A percentile compares a stretch with the other conserved stretches of the same genome.
Evolutionary conservation across 768 basidiomycete species (phyloP).

Genomic region (Rickenella mellea): DNA sequence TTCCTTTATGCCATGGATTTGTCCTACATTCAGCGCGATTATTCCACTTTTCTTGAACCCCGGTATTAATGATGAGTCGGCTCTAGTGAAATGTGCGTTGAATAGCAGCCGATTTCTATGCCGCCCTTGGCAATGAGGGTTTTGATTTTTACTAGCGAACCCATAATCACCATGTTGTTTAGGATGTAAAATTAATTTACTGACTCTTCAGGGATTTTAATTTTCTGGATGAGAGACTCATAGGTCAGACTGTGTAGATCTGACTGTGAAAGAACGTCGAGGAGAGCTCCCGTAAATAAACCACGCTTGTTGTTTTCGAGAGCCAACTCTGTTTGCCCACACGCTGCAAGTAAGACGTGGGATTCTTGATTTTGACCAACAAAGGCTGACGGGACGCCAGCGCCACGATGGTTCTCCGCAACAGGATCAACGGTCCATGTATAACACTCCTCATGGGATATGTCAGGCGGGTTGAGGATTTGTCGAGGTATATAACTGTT

Average conservation of each 20-base stretch:
- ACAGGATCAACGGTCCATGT: too few relatives aligned
- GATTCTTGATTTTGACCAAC: too few relatives aligned
- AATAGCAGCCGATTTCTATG: conserved; percentile 16
- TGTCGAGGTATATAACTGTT: too few relatives aligned
- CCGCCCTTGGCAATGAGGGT: conserved; percentile 20
- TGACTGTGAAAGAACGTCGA: conserved; percentile 6
- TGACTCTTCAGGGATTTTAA: too few relatives aligned
- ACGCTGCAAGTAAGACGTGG: conserved; percentile 14
- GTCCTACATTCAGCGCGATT: conserved; percentile 15
- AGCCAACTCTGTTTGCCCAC: conserved; percentile 7
- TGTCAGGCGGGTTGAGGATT: too few relatives aligned
- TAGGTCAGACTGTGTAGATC: conserved; percentile 16
- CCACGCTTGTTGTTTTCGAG: conserved; percentile 14
- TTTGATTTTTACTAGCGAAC: conserved; percentile 13
- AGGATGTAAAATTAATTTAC: too few relatives aligned
- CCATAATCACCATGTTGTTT: not conserved
- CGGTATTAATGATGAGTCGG: conserved; percentile 5
- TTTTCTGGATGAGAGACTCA: conserved; percentile 11
- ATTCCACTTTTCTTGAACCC: not conserved
- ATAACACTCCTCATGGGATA: too few relatives aligned
- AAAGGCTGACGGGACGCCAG: too few relatives aligned
- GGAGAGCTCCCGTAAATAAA: conserved; percentile 16
- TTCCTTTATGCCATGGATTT: conserved; percentile 16
- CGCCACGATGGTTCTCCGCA: too few relatives aligned
- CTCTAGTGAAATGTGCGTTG: conserved; percentile 10